Conservation (phyloP, 192 early-diverging fungal species). For the Chytriomyces sp. region DNA sequence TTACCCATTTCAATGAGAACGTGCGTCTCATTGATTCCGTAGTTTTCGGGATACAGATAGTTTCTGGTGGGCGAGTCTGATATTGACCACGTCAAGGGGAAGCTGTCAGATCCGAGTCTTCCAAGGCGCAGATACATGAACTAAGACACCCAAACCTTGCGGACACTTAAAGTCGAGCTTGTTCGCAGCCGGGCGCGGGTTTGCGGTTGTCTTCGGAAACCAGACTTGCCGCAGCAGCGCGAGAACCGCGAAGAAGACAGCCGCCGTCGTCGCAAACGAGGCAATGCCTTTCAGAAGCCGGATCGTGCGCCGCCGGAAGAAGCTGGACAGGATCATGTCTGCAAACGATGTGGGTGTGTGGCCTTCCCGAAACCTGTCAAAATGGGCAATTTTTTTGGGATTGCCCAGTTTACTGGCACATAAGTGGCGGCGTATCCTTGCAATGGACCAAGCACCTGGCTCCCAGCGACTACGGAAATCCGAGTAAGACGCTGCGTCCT, state of each 20-base stretch:
- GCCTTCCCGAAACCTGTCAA: no score
- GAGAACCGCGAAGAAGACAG: not conserved
- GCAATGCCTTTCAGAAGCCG: not conserved
- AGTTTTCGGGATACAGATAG: not conserved
- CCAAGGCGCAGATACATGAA: no score
- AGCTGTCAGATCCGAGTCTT: not conserved
- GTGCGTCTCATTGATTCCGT: not conserved
- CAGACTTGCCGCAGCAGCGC: not conserved
- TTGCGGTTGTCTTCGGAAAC: not conserved
- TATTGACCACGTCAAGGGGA: not conserved
- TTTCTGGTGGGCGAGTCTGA: not conserved
- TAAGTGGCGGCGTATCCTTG: no score
- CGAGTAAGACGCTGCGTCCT: no score
- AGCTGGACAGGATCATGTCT: not conserved
- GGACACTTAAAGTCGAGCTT: not conserved
- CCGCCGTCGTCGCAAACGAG: not conserved
- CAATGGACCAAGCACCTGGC: no score
- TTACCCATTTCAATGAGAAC: not conserved
- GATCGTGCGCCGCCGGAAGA: not conserved
- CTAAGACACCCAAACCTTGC: not conserved
- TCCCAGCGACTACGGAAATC: no score
- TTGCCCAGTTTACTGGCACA: no score
- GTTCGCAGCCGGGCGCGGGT: not conserved
- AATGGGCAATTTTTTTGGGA: no score
- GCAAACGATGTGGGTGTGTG: not conserved